These are phyloP conservation scores for Sutorius eximius DNA, from an alignment of 1,284 basidiomycete species.

Conservation along the genomic window DNA sequence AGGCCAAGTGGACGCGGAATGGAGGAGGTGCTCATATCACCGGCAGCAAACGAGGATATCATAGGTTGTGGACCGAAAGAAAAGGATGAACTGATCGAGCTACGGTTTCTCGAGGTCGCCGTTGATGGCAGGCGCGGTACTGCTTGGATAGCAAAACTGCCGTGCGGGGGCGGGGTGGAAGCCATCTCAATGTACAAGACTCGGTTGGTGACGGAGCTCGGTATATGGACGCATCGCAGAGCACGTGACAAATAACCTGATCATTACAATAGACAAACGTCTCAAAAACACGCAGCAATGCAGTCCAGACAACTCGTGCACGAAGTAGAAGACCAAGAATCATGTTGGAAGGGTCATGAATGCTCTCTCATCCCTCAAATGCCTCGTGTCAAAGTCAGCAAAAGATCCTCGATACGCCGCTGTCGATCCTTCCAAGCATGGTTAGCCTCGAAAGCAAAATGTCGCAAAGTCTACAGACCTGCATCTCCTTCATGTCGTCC, in stretches of 20 bases:
- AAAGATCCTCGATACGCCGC: constrained; percentile 71
- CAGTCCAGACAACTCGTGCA: neutral
- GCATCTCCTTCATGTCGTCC: constrained; percentile 79
- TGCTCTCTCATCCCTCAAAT: constrained; percentile 35
- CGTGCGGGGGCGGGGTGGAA: constrained; percentile 33
- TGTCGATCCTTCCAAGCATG: constrained; percentile 60
- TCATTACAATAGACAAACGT: neutral
- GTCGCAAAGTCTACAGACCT: constrained; percentile 43
- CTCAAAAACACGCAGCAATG: neutral
- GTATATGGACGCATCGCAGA: constrained; percentile 5
- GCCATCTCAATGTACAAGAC: constrained; percentile 21
- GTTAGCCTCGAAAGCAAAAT: constrained; percentile 1
- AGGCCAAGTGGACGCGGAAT: constrained; percentile 56
- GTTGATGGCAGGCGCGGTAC: constrained; percentile 32
- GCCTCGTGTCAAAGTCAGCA: constrained; percentile 53
- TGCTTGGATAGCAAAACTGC: constrained; percentile 28
- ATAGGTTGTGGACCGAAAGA: constrained; percentile 77
- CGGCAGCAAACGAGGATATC: constrained; percentile 63
- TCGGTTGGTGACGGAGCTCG: neutral
- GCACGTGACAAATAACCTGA: constrained; percentile 19
- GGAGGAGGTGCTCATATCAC: constrained; percentile 56
- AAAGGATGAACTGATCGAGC: constrained; percentile 77
- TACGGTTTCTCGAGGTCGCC: constrained; percentile 40
- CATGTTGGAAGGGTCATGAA: neutral
- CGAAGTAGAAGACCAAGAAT: neutral